phyloP scores from a whole-genome alignment of 163 green algal genomes.

The Trebouxiophyceae sp. region DNA sequence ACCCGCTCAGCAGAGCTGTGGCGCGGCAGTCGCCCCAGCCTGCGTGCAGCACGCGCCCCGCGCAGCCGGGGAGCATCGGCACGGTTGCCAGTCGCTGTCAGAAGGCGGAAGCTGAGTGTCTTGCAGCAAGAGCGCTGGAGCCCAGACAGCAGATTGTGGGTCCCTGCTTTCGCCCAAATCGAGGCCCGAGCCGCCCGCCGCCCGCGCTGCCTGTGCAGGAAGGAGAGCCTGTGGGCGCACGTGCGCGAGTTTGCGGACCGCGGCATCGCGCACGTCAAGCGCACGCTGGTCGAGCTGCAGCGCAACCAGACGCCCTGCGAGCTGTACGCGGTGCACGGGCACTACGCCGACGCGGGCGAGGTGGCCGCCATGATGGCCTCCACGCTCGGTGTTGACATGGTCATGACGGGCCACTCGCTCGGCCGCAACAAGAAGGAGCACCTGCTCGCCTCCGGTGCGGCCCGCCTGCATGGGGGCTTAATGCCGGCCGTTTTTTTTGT shows the following conservation, averaged over 20 bases:
- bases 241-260: conserved; percentile 88
- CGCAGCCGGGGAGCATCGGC: too few relatives aligned
- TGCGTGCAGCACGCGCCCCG: too few relatives aligned
- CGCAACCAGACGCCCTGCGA: conserved; percentile 54
- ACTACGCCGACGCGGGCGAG: conserved; percentile 88
- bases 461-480: too few relatives aligned
- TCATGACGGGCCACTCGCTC: conserved; percentile 84
- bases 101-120: too few relatives aligned
- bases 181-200: too few relatives aligned
- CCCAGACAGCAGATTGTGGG: too few relatives aligned
- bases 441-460: conserved; percentile 65
- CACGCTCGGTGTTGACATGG: conserved; percentile 78
- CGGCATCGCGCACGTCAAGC: conserved; percentile 61
- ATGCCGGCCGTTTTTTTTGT: not conserved
- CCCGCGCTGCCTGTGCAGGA: conserved; percentile 37
- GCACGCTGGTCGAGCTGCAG: conserved; percentile 57
- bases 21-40: too few relatives aligned
- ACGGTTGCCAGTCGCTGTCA: too few relatives aligned
- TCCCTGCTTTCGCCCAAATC: too few relatives aligned
- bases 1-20: too few relatives aligned
- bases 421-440: conserved; percentile 96
- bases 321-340: conserved; percentile 87
- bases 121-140: too few relatives aligned
- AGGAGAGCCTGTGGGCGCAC: conserved; percentile 92
- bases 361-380: conserved; percentile 68